Percentiles rank a stretch among this genome's conserved stretches.
phyloP scores from a whole-genome alignment of 495 filamentous ascomycete genomes.

The Aspergillus saccharolyticus region DNA sequence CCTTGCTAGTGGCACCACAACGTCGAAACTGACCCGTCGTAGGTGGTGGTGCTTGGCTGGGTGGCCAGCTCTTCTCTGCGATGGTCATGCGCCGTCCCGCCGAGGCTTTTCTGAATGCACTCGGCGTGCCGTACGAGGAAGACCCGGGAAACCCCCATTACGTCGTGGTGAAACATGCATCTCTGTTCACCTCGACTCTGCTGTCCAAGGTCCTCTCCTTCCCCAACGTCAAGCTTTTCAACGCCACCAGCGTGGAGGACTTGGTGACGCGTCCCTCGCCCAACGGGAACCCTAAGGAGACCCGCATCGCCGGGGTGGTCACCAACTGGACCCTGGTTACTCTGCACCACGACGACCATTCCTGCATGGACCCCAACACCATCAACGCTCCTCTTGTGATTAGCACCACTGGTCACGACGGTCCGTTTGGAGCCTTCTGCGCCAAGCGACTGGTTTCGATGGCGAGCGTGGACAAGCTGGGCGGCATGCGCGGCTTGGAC shows the following conservation, averaged over 20 bases:
- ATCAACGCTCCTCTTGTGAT: conserved; percentile 85
- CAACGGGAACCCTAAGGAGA: conserved; percentile 34
- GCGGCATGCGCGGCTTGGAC: conserved; percentile 86
- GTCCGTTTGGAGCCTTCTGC: conserved; percentile 83
- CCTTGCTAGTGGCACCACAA: not conserved
- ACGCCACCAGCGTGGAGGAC: conserved; percentile 86
- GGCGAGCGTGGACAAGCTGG: conserved; percentile 72
- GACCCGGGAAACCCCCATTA: conserved; percentile 77
- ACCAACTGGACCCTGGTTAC: conserved; percentile 91
- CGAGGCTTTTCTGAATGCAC: conserved; percentile 70
- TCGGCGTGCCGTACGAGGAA: conserved; percentile 82
- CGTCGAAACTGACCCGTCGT: not conserved
- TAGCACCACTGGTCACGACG: conserved; percentile 85
- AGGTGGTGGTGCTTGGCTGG: conserved; percentile 86
- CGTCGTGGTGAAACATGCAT: conserved; percentile 90
- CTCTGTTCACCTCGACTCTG: conserved; percentile 82
- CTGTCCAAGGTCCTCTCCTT: conserved; percentile 72
- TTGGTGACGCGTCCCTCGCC: conserved; percentile 66
- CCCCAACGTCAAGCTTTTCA: conserved; percentile 94
- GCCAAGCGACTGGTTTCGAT: conserved; percentile 82
- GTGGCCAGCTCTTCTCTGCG: conserved; percentile 85
- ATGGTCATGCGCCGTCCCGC: conserved; percentile 94
- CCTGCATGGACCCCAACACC: conserved; percentile 94
- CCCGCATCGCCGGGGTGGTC: conserved; percentile 81
- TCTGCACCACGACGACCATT: conserved; percentile 88